Evolutionary conservation across 2,329 filamentous ascomycete genomes (phyloP), one percentile per base, ranked within the genome.

Genomic region (Neurospora sp.): DNA sequence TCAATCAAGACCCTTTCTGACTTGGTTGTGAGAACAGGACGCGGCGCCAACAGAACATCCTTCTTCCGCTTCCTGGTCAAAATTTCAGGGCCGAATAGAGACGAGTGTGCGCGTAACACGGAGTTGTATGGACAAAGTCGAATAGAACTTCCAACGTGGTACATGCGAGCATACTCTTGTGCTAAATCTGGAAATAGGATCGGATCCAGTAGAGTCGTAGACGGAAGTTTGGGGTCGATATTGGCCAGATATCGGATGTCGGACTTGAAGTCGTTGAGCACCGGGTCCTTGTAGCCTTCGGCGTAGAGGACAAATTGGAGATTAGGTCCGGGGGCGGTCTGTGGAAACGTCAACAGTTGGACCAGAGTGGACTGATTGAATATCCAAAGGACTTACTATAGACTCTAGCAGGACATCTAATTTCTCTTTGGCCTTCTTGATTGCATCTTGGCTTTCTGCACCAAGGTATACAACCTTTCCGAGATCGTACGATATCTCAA

Each of bases 191-290:
- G 11, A 2, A 73, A 70, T 36, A 43, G 71, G 23, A 69, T 41
- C 1, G 74, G 74, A 66, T 79, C 77, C 12, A 79, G 68, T 15
- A 79, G 73, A 23, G 77, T 77, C 12, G 77, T 77, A 0, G 71
- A 73, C 2, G 74, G 70, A 39, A 79, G 73, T 43, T 40, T 68
- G 1, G 74, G 75, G 40, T 78, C 74, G 68, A 79, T 75, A 67
- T 77, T 75, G 12, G 74, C 72, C 69, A 76, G 73, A 69, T 74
- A 75, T 4, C 77, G 76, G 5, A 73, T 71, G 36, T 79, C 78
- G 2, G 77, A 75, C 6, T 41, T 71, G 41, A 70, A 43, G 4
- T 68, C 68, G 6, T 46, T 17, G 6, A 37, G 39, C 10, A 68
- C 36, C 43, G 68, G 72, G 2, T 68, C 65, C 8, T 68, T 62